These are phyloP conservation scores for Delphinella strobiligena DNA, from an alignment of 2,329 filamentous ascomycete genomes.

Conservation along the genomic window DNA sequence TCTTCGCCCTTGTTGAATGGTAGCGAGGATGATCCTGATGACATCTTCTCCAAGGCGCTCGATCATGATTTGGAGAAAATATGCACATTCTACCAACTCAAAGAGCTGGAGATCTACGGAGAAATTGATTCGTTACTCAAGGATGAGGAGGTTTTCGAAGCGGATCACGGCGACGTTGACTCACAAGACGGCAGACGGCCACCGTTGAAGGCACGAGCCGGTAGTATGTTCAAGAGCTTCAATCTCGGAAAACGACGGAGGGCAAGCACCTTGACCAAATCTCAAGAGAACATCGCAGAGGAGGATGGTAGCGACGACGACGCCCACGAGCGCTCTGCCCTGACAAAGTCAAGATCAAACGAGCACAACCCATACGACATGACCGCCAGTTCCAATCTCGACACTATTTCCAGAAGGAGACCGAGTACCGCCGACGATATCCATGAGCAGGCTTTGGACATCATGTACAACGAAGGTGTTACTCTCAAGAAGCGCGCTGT, in stretches of 20 bases:
- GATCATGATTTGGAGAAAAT: constrained; percentile 92
- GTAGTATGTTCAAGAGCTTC: constrained; percentile 43
- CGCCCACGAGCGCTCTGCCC: constrained; percentile 35
- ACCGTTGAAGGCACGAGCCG: constrained; percentile 26
- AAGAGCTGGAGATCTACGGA: constrained; percentile 75
- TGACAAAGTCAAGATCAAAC: constrained; percentile 24
- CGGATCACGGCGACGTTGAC: constrained; percentile 36
- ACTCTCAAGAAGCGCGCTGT: constrained; percentile 88
- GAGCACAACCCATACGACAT: constrained; percentile 11
- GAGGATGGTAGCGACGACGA: constrained; percentile 50
- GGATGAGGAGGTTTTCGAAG: constrained; percentile 60
- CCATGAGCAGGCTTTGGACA: constrained; percentile 61
- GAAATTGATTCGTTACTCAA: constrained; percentile 67
- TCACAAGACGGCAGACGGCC: constrained; percentile 24
- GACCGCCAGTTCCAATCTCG: constrained; percentile 6
- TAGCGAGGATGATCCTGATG: constrained; percentile 57
- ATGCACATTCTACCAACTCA: constrained; percentile 75
- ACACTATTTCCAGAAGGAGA: constrained; percentile 1
- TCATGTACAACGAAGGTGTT: constrained; percentile 58
- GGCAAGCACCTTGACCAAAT: constrained; percentile 28
- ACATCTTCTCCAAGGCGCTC: constrained; percentile 67
- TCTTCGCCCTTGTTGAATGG: constrained; percentile 67
- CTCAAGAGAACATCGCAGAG: constrained; percentile 43
- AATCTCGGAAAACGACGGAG: constrained; percentile 32
- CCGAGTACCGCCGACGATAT: constrained; percentile 39